These are phyloP conservation scores for Tolypocladium tundrense DNA, from an alignment of 2,329 filamentous ascomycete genomes.

Conservation along the genomic window DNA sequence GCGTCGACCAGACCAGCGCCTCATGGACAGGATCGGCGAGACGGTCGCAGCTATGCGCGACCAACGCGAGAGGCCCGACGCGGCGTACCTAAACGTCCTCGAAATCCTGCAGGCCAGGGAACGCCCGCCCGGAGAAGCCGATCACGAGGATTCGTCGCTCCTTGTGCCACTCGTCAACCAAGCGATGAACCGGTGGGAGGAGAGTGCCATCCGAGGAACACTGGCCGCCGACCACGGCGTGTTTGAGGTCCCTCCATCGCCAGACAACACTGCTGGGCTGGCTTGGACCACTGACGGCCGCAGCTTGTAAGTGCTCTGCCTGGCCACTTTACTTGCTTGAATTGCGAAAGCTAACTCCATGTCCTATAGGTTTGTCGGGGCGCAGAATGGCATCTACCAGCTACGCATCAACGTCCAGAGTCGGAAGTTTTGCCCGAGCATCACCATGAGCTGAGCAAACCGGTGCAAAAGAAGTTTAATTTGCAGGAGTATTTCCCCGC, in stretches of 20 bases:
- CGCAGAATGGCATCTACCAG: conserved; percentile 68
- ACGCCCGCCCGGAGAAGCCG: conserved; percentile 16
- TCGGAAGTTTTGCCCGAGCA: conserved; percentile 48
- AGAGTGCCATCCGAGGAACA: conserved; percentile 22
- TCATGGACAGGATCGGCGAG: conserved; percentile 24
- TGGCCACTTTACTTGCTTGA: not conserved
- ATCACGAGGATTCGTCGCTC: conserved; percentile 25
- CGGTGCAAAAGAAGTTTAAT: not conserved
- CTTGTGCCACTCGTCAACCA: conserved; percentile 27
- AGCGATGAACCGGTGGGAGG: conserved; percentile 26
- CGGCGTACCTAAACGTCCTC: conserved; percentile 24
- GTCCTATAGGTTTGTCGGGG: conserved; percentile 44
- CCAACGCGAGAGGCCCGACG: conserved; percentile 24
- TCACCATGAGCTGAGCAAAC: conserved; percentile 36
- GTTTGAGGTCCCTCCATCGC: conserved; percentile 33
- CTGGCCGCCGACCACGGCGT: conserved; percentile 26
- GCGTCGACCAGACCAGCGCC: conserved; percentile 18
- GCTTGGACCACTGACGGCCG: conserved; percentile 53
- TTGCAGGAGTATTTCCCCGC: not conserved
- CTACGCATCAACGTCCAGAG: conserved; percentile 54
- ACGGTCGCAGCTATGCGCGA: conserved; percentile 24
- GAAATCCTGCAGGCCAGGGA: conserved; percentile 27
- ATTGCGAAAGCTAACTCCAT: not conserved
- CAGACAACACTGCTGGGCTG: conserved; percentile 50
- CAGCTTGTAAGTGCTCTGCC: conserved; percentile 37